Evolutionary conservation across 2,329 filamentous ascomycete genomes (phyloP), one percentile per base, ranked within the genome.

Genomic region (Beauveria scarabaeidicola): DNA sequence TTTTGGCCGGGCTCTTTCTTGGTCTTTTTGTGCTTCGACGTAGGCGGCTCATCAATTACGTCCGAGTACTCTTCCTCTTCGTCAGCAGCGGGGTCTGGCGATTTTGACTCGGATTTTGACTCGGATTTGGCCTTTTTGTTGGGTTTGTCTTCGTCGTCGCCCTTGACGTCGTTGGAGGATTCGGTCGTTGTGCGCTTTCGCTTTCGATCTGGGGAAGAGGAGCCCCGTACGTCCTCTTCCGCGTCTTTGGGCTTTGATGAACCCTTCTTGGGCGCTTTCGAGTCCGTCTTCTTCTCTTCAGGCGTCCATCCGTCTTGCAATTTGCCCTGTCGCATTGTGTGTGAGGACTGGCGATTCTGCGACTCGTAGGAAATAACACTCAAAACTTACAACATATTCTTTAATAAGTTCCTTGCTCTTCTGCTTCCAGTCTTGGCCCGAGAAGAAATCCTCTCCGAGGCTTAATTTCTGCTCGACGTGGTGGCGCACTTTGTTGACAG

Each of bases 31-130:
- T 79, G 79, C 53, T 85, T 83, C 10, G 84, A 81, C 27, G 79
- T 77, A 55, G 73, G 83, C 3, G 78, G 78, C 63, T 93, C 89
- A 68, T 96, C 92, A 44, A 94, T 76, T n/a, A 96, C 79, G 4
- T 74, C 71, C 0, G 71, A 72, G 48, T 74, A 73, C 32, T 75
- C 74, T n/a, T 75, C 74, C 56, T 75, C 73, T 27, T 74, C 68
- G 56, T 68, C 63, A 5, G 68, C 64, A 5, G 68, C 55, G 6
- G 53, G 38, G 58, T 64, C 64, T 62, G 59, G 44, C 9, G 44
- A 46, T 40, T 52, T 52, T 7, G 44, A 56, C 17, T 51, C 58
- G 44, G 43, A 43, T 38, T 46, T 51, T 3, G 43, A 54, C 15
- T 50, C 59, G 46, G 44, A 29, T 21, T 57, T 40, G 15, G 25